These are phyloP conservation scores for Leishmania turanica DNA, from an alignment of 208 protist species.

Conservation along the genomic window DNA sequence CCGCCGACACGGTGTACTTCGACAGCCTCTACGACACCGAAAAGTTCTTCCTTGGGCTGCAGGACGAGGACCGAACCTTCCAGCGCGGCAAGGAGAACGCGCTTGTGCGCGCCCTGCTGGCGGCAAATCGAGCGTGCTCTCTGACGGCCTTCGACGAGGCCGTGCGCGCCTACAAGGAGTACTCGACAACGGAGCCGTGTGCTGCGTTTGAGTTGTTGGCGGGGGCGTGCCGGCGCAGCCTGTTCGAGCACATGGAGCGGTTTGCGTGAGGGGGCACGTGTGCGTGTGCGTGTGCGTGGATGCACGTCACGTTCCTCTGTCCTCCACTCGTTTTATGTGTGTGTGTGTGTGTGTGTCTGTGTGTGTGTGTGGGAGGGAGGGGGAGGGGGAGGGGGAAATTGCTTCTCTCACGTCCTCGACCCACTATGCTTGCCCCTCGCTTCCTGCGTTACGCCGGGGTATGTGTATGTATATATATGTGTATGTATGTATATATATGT, in stretches of 20 bases:
- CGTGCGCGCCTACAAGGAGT: slow-evolving; percentile 61
- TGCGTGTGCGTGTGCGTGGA: neutral
- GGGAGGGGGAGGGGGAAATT: too few species aligned
- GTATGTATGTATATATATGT: neutral
- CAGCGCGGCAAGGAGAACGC: slow-evolving; percentile 79
- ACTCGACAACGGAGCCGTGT: slow-evolving; percentile 46
- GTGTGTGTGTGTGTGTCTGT: neutral
- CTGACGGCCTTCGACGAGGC: slow-evolving; percentile 70
- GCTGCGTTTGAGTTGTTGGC: slow-evolving; percentile 56
- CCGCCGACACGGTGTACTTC: slow-evolving; percentile 59
- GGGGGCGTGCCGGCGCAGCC: slow-evolving; percentile 56
- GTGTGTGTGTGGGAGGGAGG: too few species aligned
- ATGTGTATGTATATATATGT: neutral
- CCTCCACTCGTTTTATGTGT: neutral
- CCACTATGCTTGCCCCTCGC: too few species aligned
- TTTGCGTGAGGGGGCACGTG: slow-evolving; percentile 36
- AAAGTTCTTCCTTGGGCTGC: slow-evolving; percentile 64
- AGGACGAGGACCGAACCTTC: slow-evolving; percentile 66
- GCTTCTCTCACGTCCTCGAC: too few species aligned
- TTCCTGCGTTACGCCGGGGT: neutral
- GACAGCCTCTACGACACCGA: slow-evolving; percentile 67
- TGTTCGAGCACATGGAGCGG: slow-evolving; percentile 76
- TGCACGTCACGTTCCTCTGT: neutral
- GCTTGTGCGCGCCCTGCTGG: slow-evolving; percentile 54
- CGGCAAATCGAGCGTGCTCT: slow-evolving; percentile 58